Evolutionary conservation across 164 flowering plant species (phyloP), one percentile per base, ranked within the genome.

Genomic region (Dillenia suffruticosa): DNA sequence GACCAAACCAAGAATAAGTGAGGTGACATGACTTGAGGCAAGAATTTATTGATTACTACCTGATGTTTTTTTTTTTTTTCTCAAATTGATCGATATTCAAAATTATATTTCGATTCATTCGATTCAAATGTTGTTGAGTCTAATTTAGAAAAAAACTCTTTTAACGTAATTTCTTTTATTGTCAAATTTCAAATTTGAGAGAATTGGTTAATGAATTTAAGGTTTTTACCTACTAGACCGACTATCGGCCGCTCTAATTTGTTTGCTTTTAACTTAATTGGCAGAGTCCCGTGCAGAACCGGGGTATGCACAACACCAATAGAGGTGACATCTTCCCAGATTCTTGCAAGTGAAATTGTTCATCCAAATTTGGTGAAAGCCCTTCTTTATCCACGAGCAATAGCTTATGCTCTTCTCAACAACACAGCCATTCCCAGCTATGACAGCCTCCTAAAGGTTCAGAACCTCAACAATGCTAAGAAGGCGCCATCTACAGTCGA

Each of bases 371-470:
- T 73, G 12, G 87, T 93, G 65, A 90, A 90, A 74, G 76, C 75
- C 60, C 81, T 93, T 64, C 83, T 90, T 59, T 91, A 80, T 63
- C 96, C 97, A 44, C 96, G 97, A 58, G 96, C 93, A 12, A 32
- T 81, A 51, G 71, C 68, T 1, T 72, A 81, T 66, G 82, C 89
- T 16, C 79, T 90, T 65, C 60, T 78, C 56, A 74, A 52, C 51
- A 74, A 77, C 72, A 76, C 68, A 86, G 79, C 87, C 60, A 51
- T 90, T 60, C 94, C 94, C 50, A 77, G 74, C 40, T 93, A 97
- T 97, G 76, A 74, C 52, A 69, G 76, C 62, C 43, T 90, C 51
- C 76, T 93, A 40, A 63, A 68, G 50, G 75, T 83, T 48, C 90
- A 93, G 63, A 93, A 90, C 75, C 77, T 93, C 49, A 90, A 94